Evolutionary conservation across 768 basidiomycete genomes (phyloP), one percentile per base, ranked within the genome.

Genomic region (Candolleomyces eurysporus): DNA sequence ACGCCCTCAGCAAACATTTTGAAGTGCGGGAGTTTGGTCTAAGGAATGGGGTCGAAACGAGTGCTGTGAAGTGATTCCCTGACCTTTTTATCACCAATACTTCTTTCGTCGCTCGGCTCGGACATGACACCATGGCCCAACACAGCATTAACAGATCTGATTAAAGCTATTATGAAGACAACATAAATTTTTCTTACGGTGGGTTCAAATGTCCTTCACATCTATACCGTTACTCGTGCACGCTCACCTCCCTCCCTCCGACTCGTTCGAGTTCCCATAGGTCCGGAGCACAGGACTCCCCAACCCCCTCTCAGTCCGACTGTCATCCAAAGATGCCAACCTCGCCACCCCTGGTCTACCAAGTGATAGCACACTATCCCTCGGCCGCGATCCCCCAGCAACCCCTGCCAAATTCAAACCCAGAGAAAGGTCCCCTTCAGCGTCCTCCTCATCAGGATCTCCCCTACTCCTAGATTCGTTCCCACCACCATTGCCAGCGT

Each of bases 281-380:
- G 17, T 56, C 40, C 88, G 78, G 75, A 89, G 70, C 64, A 85
- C 78, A 6, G 89, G 89, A 68, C 86, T 90, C 52, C 80, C 76
- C 43, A 90, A 63, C 43, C 89, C 87, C n/a, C 87, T 74, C 70
- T 87, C 89, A 21, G 76, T 76, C 66, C 88, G 74, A 66, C 82
- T 86, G 66, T 80, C 82, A 60, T 84, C 82, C 51, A 79, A 67
- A 31, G 70, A 58, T 39, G 65, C 65, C 52, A 67, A 59, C 57
- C 64, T 61, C 62, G 66, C 31, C 40, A 56, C 39, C 11, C 45
- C 46, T 21, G 54, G 53, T 39, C 60, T 45, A 13, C 36, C 40
- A 19, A 54, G 52, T 3, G 54, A 39, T 11, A 56, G 9, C n/a
- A 53, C 30, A 39, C 43, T 61, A n/a, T 43, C 13, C 40, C 53